Evolutionary conservation across 2,329 filamentous ascomycete genomes (phyloP).

Genomic region (Cladosporium phlei): DNA sequence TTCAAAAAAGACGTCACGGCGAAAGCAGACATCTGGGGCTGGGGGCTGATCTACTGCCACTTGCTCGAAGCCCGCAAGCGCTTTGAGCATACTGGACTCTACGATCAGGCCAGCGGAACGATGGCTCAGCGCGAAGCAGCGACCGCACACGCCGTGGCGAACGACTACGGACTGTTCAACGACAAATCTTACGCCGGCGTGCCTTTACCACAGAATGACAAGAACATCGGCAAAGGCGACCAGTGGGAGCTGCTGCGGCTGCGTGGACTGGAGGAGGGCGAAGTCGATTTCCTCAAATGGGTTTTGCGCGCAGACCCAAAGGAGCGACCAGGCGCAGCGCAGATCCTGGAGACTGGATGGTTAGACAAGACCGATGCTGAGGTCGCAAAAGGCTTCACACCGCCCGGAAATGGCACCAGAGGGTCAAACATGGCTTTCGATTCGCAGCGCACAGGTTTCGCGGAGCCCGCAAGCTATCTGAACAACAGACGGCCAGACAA

Average conservation of each 20-base stretch:
- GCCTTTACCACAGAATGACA: constrained; percentile 18
- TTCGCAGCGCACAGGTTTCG: no score
- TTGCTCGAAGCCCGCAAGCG: constrained; percentile 25
- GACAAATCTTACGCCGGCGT: constrained; percentile 22
- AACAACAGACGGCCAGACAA: no score
- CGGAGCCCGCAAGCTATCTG: no score
- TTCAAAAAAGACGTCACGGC: constrained; percentile 26
- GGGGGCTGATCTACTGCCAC: constrained; percentile 27
- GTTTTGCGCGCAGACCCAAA: constrained; percentile 24
- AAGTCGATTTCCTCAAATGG: constrained; percentile 24
- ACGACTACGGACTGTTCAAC: constrained; percentile 26
- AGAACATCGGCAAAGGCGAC: constrained; percentile 16
- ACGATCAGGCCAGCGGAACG: constrained; percentile 20
- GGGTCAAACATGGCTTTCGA: no score
- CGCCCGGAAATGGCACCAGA: no score
- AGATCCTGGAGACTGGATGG: constrained; percentile 21
- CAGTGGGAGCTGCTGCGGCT: constrained; percentile 23
- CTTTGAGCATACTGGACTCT: constrained; percentile 24
- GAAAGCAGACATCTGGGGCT: constrained; percentile 27
- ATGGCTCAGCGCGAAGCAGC: constrained; percentile 20
- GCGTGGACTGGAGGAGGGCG: constrained; percentile 21
- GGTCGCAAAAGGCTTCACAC: background rate
- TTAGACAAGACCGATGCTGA: constrained; percentile 7
- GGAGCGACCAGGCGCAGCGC: constrained; percentile 22
- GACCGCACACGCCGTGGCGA: constrained; percentile 19